Percentiles rank a stretch among this genome's conserved stretches.
These are phyloP conservation scores for Spathaspora sp. DNA, from an alignment of 805 yeast species.

Conservation along the genomic window DNA sequence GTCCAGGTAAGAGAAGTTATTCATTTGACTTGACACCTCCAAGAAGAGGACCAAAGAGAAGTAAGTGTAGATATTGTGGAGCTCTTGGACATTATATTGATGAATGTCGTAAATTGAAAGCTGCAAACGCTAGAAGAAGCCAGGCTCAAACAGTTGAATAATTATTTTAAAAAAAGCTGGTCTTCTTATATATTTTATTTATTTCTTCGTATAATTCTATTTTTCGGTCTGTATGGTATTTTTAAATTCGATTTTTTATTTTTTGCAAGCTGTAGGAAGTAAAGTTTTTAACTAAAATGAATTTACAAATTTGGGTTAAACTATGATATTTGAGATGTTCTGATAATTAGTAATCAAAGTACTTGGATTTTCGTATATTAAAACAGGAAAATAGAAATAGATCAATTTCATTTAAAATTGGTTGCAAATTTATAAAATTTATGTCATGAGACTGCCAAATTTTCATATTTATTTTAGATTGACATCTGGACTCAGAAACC, in stretches of 20 bases:
- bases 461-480: too few species aligned
- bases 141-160: neutral
- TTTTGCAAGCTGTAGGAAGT: neutral
- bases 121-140: neutral
- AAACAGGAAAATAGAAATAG: too few species aligned
- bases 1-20: neutral
- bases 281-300: too few species aligned
- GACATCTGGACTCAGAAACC: too few species aligned
- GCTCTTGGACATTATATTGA: neutral
- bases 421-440: neutral
- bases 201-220: neutral
- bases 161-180: neutral
- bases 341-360: too few species aligned
- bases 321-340: too few species aligned
- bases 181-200: neutral
- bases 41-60: neutral
- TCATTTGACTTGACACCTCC: neutral
- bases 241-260: neutral
- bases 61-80: neutral
- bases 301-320: too few species aligned
- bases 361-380: too few species aligned
- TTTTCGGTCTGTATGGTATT: neutral
- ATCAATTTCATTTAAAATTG: neutral
- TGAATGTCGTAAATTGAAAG: conserved; percentile 1
- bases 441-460: neutral